phyloP scores from a whole-genome alignment of 345 rosid species.

The Fremontodendron californicum region DNA sequence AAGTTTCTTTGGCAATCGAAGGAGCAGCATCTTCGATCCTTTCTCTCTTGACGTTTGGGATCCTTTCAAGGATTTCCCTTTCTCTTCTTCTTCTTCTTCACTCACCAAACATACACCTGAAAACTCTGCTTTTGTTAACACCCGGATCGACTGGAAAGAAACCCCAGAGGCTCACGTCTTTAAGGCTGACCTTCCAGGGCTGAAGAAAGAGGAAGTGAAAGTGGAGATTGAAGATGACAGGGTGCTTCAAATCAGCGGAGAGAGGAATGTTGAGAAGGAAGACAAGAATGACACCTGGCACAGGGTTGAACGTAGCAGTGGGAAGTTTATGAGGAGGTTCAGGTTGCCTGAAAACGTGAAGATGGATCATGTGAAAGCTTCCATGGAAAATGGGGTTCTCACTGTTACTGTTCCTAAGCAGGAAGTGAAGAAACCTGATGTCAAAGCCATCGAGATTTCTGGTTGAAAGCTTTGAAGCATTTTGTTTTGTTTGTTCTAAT shows the following conservation, averaged over 20 bases:
- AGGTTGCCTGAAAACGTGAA: constrained; percentile 17
- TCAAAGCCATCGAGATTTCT: constrained; percentile 31
- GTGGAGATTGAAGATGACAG: constrained; percentile 2
- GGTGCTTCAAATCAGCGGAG: background rate
- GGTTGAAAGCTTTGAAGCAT: background rate
- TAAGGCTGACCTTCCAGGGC: background rate
- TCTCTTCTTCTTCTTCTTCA: background rate
- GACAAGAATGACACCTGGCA: constrained; percentile 7
- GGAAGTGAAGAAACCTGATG: constrained; percentile 27
- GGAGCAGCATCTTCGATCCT: background rate
- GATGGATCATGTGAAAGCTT: constrained; percentile 32
- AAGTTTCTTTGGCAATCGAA: background rate
- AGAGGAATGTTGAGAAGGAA: constrained; percentile 1
- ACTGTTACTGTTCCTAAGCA: constrained; percentile 32
- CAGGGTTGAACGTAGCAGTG: background rate
- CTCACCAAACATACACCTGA: background rate
- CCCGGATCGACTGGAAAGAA: background rate
- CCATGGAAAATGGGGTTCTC: constrained; percentile 47
- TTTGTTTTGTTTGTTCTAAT: too few relatives aligned
- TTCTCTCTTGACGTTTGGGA: background rate
- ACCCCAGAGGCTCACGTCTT: background rate
- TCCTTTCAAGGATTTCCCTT: background rate
- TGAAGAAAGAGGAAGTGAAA: constrained; percentile 2
- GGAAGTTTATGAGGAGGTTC: constrained; percentile 8
- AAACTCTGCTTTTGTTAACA: background rate